Evolutionary conservation across 371 early-diverging fungal species (phyloP).

Genomic region (Rhizomucor miehei): DNA sequence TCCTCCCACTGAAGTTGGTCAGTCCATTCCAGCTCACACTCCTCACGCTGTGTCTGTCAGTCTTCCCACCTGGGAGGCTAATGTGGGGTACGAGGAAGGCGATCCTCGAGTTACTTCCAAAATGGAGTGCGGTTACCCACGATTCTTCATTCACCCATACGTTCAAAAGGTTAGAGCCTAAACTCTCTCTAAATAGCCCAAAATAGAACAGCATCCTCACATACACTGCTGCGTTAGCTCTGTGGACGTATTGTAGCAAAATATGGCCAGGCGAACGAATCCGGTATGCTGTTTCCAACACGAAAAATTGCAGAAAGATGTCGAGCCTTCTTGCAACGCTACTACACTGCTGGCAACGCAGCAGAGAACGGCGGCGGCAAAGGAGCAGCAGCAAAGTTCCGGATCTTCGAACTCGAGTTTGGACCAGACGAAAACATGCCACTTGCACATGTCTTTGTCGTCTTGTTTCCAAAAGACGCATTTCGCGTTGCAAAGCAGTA

Average conservation of each 20-base stretch:
- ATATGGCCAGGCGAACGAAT: slow-evolving; percentile 64
- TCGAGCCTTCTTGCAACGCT: slow-evolving; percentile 60
- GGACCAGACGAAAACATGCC: slow-evolving; percentile 34
- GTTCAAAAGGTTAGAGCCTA: slow-evolving; percentile 62
- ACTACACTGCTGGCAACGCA: slow-evolving; percentile 28
- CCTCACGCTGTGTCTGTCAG: slow-evolving; percentile 91
- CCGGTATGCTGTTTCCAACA: slow-evolving; percentile 76
- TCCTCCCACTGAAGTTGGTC: slow-evolving; percentile 53
- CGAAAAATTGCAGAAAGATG: slow-evolving; percentile 68
- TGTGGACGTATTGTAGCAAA: slow-evolving; percentile 53
- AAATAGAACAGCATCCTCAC: no score
- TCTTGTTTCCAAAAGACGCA: slow-evolving; percentile 71
- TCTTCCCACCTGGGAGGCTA: slow-evolving; percentile 90
- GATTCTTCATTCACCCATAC: slow-evolving; percentile 80
- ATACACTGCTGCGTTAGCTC: slow-evolving; percentile 13
- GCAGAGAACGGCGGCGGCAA: no score
- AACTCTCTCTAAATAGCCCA: no score
- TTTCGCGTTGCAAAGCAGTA: slow-evolving; percentile 79
- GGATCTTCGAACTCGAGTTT: slow-evolving; percentile 63
- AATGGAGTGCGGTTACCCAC: slow-evolving; percentile 89
- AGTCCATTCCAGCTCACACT: slow-evolving; percentile 70
- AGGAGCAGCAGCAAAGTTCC: no score
- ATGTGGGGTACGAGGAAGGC: slow-evolving; percentile 91
- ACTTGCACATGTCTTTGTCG: slow-evolving; percentile 57
- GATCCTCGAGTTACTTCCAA: slow-evolving; percentile 65